Evolutionary conservation across 1,284 basidiomycete genomes (phyloP), one percentile per base, ranked within the genome.

Genomic region (Cutaneotrichosporon sp.): DNA sequence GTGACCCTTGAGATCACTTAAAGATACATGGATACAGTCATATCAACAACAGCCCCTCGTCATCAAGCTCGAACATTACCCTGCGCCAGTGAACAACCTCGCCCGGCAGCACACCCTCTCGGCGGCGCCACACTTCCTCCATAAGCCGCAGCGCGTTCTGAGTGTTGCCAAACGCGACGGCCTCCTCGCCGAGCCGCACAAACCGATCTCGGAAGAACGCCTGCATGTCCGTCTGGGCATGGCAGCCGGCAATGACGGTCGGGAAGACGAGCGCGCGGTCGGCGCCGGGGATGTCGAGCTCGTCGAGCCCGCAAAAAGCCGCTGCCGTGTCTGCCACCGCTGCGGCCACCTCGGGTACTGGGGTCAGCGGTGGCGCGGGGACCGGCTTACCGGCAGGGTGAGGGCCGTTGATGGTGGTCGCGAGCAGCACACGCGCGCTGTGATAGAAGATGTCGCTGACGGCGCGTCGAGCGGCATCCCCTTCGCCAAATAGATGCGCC

Each of bases 191-290:
- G 67, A 85, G 65, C 80, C 80, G 61, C 80, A 62, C 70, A 53
- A 91, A 80, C 55, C 85, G 79, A 16, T 71, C 69, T 36, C 80
- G 66, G 33, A 90, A 80, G 66, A 82, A 81, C 1, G 65, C 50
- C 56, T 84, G 82, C 66, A 86, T 81, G 2, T 62, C 62, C 6
- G 55, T 62, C 20, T 66, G 57, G 20, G 61, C 66, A 27, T 69
- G 72, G 50, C 64, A 65, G 6, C 67, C 68, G 10, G 70, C 69
- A 6, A 73, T 47, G 4, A 67, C 69, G 29, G 67, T 69, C 8
- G 71, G 71, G 22, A 73, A 67, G 1, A 74, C 90, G 66, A 92
- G 88, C 11, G 88, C 89, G 74, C 87, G 89, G 33, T 89, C 83
- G 56, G 90, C 84, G 24, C 90, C 87, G 2, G 38, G 18, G 1